Evolutionary conservation across 495 filamentous ascomycete genomes (phyloP), one percentile per base, ranked within the genome.

Genomic region (Neurospora sp.): DNA sequence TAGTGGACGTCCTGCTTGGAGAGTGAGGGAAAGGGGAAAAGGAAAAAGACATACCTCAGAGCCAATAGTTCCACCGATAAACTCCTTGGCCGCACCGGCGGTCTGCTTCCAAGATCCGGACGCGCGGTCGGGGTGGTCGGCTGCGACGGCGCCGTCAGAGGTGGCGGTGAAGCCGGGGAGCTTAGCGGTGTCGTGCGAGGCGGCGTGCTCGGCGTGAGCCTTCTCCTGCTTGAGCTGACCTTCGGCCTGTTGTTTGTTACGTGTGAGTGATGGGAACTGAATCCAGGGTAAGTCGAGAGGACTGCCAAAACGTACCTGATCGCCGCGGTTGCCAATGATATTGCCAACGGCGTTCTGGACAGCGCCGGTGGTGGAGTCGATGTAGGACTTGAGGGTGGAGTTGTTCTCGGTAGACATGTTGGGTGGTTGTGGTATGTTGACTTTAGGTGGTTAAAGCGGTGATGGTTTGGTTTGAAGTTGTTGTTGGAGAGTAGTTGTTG

Each of bases 21-120:
- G n/a, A 48, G 53, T 22, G 35, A 27, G 20, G 17, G n/a, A 7
- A n/a, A 35, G 27, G 8, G 40, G 8, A 35, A 16, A 40, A 40
- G 39, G 3, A 40, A 4, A 40, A 31, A 4, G 17, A 76, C 81
- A 72, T 79, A 87, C 86, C 83, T 96, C 91, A 73, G 87, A 87
- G 73, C 95, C 95, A 69, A 94, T 73, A 12, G 93, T 68, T 74
- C 90, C 90, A 71, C 95, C 95, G 7, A 96, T 70, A 39, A 88
- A 84, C 78, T 97, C 93, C 87, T 98, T 98, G 48, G 88, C 90
- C 0, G 92, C 88, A 71, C 95, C 95, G 45, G 94, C 74, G 48
- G 92, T 96, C 83, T 98, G 94, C 84, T 97, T 92, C 88, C 91
- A 94, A 45, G 86, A 84, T 40, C 94, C 95, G 6, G 87, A 80